These are phyloP conservation scores for Vigna nakashimae DNA, from an alignment of 306 rosid genomes.

Conservation along the genomic window DNA sequence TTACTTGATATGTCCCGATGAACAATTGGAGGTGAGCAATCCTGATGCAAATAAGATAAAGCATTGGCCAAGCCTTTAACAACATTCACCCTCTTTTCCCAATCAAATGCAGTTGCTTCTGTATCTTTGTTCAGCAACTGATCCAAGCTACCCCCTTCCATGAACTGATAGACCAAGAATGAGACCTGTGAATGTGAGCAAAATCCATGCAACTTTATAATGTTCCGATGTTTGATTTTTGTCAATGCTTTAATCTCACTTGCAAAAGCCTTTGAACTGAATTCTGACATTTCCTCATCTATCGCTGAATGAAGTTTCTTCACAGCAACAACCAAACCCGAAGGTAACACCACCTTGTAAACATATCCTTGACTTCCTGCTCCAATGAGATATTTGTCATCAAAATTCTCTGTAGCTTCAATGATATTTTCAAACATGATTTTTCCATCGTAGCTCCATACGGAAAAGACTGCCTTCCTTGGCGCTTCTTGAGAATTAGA, in stretches of 20 bases:
- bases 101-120: conserved; percentile 44
- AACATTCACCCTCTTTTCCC: conserved; percentile 47
- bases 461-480: conserved; percentile 24
- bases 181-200: conserved; percentile 45
- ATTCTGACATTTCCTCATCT: conserved; percentile 29
- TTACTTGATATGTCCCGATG: conserved; percentile 52
- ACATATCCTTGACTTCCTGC: conserved; percentile 48
- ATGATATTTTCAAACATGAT: conserved; percentile 44
- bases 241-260: conserved; percentile 49
- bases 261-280: conserved; percentile 36
- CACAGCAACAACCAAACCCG: conserved; percentile 46
- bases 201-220: conserved; percentile 47
- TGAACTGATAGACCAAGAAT: conserved; percentile 44
- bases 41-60: conserved; percentile 49
- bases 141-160: conserved; percentile 53
- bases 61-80: conserved; percentile 54
- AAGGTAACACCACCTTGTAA: conserved; percentile 37
- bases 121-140: conserved; percentile 28
- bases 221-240: conserved; percentile 45
- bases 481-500: conserved; percentile 7
- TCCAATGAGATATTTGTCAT: conserved; percentile 45
- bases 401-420: conserved; percentile 44
- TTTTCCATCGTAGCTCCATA: conserved; percentile 46
- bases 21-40: conserved; percentile 44
- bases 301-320: conserved; percentile 46